Evolutionary conservation across 306 rosid genomes (phyloP), one percentile per base, ranked within the genome.

Genomic region (Malus fusca): DNA sequence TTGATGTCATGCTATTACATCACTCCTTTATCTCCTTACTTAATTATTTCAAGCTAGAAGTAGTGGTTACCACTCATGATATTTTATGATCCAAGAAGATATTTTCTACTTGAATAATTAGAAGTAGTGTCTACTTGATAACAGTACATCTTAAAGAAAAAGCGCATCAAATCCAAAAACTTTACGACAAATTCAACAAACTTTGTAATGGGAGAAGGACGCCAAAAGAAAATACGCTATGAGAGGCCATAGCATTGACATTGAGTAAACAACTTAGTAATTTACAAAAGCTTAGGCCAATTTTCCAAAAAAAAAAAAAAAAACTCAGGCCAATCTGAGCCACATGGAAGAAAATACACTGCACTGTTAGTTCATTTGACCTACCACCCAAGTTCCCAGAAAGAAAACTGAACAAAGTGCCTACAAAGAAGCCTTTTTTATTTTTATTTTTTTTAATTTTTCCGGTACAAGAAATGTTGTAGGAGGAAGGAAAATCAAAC

Each of bases 1-100:
- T 18, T 33, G 72, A 63, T 56, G 40, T 69, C 81, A 67, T 23
- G 48, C 35, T 30, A 28, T 25, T 56, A 59, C 70, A 66, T 66
- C 84, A 65, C 66, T 55, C 46, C 30, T 23, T 28, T 13, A 18
- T 19, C 11, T 13, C 30, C 46, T 7, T n/a, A 44, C 7, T 75
- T 42, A 51, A 21, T 22, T 35, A 58, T 58, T 30, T 30, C 40
- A 55, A 15, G 67, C 53, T 58, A 9, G 35, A 22, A 19, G 66
- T 21, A 9, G 53, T 35, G 40, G 53, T 72, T 71, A 55, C 51
- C 37, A 71, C 18, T 18, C 7, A 17, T 71, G 35, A 13, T 7
- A 6, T 43, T 30, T 30, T 30, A 52, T 31, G 12, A 3, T 43
- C 46, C 25, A 31, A 4, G 31, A 11, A 69, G 33, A 33, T 30